A percentile compares a stretch with the other conserved stretches of the same genome.
phyloP scores from a whole-genome alignment of 768 basidiomycete species.

The Lactarius quietus region DNA sequence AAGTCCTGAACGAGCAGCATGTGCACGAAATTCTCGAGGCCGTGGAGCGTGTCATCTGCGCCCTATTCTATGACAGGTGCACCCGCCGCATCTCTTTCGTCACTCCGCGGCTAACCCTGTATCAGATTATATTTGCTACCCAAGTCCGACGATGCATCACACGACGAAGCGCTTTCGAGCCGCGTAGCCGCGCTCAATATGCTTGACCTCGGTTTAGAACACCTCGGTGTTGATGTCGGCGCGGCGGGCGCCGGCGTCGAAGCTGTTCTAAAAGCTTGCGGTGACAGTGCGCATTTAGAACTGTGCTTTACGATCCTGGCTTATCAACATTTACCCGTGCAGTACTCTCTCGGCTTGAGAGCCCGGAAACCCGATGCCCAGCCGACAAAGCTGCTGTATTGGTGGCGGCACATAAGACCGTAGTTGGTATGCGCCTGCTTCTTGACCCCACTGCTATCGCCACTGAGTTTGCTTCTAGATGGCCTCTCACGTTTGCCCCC shows the following conservation, averaged over 20 bases:
- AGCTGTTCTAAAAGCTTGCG: conserved; percentile 65
- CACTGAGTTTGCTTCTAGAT: conserved; percentile 40
- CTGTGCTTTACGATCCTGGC: neutral
- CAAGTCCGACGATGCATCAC: conserved; percentile 71
- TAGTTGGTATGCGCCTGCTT: conserved; percentile 61
- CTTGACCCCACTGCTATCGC: neutral
- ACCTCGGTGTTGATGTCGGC: conserved; percentile 83
- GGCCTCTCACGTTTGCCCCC: conserved; percentile 72
- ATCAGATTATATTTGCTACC: conserved; percentile 73
- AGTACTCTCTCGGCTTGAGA: conserved; percentile 55
- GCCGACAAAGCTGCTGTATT: conserved; percentile 76
- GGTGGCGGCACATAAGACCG: conserved; percentile 77
- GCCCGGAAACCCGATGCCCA: conserved; percentile 50
- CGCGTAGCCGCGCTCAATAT: conserved; percentile 90
- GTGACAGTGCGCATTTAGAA: conserved; percentile 51
- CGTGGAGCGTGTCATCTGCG: conserved; percentile 69
- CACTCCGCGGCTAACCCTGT: conserved; percentile 12
- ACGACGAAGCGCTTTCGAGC: conserved; percentile 86
- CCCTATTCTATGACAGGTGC: conserved; percentile 81
- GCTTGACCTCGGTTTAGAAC: conserved; percentile 82
- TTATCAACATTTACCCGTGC: conserved; percentile 20
- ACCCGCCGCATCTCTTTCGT: conserved; percentile 25
- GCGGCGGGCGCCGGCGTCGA: conserved; percentile 48
- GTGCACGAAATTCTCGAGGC: conserved; percentile 63
- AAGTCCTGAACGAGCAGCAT: conserved; percentile 33